A percentile compares a stretch with the other conserved stretches of the same genome.
These are phyloP conservation scores for Ensete ventricosum DNA, from an alignment of 176 grass and related monocot genomes.

Conservation along the genomic window DNA sequence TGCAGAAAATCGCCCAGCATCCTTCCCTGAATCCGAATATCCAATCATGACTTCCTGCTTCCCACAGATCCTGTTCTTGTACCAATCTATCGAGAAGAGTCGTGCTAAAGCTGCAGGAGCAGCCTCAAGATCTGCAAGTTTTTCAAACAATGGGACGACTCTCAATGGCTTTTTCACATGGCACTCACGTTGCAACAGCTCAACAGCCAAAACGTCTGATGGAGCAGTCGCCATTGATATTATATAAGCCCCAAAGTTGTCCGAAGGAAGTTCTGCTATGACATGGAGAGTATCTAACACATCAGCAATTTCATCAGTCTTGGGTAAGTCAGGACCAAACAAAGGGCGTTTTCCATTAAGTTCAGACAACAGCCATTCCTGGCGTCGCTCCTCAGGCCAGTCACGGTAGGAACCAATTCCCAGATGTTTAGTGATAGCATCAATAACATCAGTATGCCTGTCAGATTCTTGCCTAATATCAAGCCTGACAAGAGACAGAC, in stretches of 20 bases:
- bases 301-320: slow-evolving; percentile 78
- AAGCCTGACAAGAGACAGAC: slow-evolving; percentile 80
- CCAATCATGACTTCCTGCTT: slow-evolving; percentile 99
- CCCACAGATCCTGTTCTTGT: slow-evolving; percentile 72
- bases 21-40: slow-evolving; percentile 95
- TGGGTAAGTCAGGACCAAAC: slow-evolving; percentile 71
- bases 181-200: slow-evolving; percentile 84
- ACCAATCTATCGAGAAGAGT: slow-evolving; percentile 83
- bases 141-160: slow-evolving; percentile 91
- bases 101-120: slow-evolving; percentile 67
- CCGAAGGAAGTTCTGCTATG: slow-evolving; percentile 76
- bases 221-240: slow-evolving; percentile 92
- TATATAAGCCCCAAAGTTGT: slow-evolving; percentile 92
- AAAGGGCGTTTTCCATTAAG: slow-evolving; percentile 80
- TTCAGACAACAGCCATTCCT: slow-evolving; percentile 84
- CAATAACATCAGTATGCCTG: slow-evolving; percentile 74
- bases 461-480: slow-evolving; percentile 97
- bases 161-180: slow-evolving; percentile 71
- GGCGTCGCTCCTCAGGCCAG: slow-evolving; percentile 82
- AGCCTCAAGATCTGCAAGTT: slow-evolving; percentile 70
- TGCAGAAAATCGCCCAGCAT: slow-evolving; percentile 85
- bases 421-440: slow-evolving; percentile 66
- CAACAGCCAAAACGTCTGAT: slow-evolving; percentile 93
- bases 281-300: slow-evolving; percentile 80
- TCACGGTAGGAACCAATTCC: slow-evolving; percentile 76